These are phyloP conservation scores for Kuraishia piskuri DNA, from an alignment of 805 yeast species.

Conservation along the genomic window DNA sequence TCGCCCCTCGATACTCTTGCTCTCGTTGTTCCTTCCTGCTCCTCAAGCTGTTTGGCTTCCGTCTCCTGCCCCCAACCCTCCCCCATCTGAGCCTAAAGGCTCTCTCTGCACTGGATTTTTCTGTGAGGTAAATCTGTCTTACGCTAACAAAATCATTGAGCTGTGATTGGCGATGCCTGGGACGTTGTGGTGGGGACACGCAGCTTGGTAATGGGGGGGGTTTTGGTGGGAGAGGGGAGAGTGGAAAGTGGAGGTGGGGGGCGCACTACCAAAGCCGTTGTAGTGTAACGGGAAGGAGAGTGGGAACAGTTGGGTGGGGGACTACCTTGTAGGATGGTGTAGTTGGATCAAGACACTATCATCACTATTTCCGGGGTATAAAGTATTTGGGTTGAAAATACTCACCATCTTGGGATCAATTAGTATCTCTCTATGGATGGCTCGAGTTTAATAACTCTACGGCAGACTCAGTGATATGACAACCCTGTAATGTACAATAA, in stretches of 20 bases:
- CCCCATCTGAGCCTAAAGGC: background rate
- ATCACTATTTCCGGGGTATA: too few relatives aligned
- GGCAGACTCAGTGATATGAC: too few relatives aligned
- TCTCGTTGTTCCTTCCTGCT: too few relatives aligned
- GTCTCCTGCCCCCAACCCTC: background rate
- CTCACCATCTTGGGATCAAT: too few relatives aligned
- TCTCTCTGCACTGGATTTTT: background rate
- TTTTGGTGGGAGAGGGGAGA: too few relatives aligned
- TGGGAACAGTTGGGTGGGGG: background rate
- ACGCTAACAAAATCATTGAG: background rate
- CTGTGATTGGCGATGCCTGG: background rate
- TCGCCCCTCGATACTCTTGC: too few relatives aligned
- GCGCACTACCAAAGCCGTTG: background rate
- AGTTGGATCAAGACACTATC: too few relatives aligned
- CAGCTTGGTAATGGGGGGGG: background rate
- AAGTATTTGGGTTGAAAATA: too few relatives aligned
- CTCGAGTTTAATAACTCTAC: too few relatives aligned
- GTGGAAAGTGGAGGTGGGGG: background rate
- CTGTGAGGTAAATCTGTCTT: background rate
- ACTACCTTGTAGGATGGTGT: background rate
- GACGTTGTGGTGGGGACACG: background rate
- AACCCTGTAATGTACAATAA: background rate
- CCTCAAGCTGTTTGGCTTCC: background rate
- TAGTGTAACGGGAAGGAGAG: background rate
- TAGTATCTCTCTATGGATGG: too few relatives aligned